Evolutionary conservation across 768 basidiomycete genomes (phyloP), one percentile per base, ranked within the genome.

Genomic region (Mycena epipterygia): DNA sequence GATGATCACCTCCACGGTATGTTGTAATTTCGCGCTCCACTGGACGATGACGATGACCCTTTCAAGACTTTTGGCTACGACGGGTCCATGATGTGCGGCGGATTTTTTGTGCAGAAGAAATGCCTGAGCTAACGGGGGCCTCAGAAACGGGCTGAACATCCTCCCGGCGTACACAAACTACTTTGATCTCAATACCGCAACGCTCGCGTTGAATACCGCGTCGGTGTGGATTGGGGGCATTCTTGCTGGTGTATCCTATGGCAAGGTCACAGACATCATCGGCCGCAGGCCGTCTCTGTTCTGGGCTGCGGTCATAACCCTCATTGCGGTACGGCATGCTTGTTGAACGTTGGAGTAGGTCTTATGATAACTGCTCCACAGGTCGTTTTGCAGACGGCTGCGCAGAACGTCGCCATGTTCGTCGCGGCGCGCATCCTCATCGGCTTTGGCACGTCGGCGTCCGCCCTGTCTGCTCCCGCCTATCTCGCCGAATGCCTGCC

Each of bases 341-440:
- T 37, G 21, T n/a, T 19, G 25, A 16, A 1, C 2, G 17, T 17
- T 19, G 13, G 19, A 35, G 8, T 30, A 3, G 37, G 3, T 21
- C 8, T 29, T 64, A 14, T 35, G 6, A 17, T 35, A 32, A 21
- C 27, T 29, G 23, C 33, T 44, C 14, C 9, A 19, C 52, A 68
- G 42, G 75, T 76, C 1, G 48, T 74, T 41, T 62, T 76, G 3
- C 75, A 76, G 51, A 75, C 75, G 5, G 74, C 75, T 21, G 74
- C 75, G 13, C 75, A 76, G 64, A 75, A 76, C 46, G 53, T 70
- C 3, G 75, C 67, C 25, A 75, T 75, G 75, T 76, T 76, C 68
- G 75, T 76, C 61, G 62, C 64, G 2, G 75, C 75, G 7, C 66
- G 75, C 27, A 76, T 76, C 29, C 65, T 76, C 29, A 70, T 76